A percentile compares a stretch with the other conserved stretches of the same genome.
Evolutionary conservation across 2,329 filamentous ascomycete species (phyloP).

Genomic region (Nothophoma quercina): DNA sequence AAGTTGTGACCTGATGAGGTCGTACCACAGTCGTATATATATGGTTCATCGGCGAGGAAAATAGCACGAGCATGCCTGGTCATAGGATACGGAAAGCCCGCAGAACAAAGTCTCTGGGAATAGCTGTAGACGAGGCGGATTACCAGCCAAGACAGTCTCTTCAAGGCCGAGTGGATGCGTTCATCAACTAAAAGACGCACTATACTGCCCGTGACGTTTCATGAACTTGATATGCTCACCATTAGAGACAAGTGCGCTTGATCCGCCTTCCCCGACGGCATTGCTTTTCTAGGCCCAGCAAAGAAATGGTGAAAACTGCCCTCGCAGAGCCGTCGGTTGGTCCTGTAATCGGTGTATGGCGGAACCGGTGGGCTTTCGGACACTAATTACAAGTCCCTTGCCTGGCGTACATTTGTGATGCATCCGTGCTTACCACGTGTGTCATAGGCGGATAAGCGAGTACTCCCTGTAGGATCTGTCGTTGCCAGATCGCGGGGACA

Average conservation of each 20-base stretch:
- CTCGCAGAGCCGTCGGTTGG: conserved; percentile 2
- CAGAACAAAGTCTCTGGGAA: conserved; percentile 5
- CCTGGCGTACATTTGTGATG: conserved; percentile 4
- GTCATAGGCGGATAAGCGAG: conserved; percentile 21
- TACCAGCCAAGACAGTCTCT: conserved; percentile 7
- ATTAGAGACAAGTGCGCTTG: conserved; percentile 16
- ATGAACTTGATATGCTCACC: conserved; percentile 1
- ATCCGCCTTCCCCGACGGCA: conserved; percentile 17
- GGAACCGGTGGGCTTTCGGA: conserved; percentile 10
- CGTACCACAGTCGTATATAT: conserved; percentile 13
- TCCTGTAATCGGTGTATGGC: conserved; percentile 16
- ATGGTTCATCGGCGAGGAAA: not conserved
- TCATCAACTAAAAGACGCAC: conserved; percentile 7
- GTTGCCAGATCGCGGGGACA: conserved; percentile 23
- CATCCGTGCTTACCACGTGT: conserved; percentile 14
- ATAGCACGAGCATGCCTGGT: conserved; percentile 5
- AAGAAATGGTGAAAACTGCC: conserved; percentile 12
- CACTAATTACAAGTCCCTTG: conserved; percentile 15
- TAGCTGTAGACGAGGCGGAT: conserved; percentile 3
- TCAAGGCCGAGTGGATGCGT: conserved; percentile 7
- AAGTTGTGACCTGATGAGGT: conserved; percentile 1
- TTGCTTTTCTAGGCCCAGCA: conserved; percentile 19
- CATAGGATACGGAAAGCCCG: not conserved
- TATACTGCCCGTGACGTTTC: conserved; percentile 11
- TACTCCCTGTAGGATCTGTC: conserved; percentile 15